phyloP scores from a whole-genome alignment of 2,329 filamentous ascomycete species.

The Ilyonectria mors-panacis region DNA sequence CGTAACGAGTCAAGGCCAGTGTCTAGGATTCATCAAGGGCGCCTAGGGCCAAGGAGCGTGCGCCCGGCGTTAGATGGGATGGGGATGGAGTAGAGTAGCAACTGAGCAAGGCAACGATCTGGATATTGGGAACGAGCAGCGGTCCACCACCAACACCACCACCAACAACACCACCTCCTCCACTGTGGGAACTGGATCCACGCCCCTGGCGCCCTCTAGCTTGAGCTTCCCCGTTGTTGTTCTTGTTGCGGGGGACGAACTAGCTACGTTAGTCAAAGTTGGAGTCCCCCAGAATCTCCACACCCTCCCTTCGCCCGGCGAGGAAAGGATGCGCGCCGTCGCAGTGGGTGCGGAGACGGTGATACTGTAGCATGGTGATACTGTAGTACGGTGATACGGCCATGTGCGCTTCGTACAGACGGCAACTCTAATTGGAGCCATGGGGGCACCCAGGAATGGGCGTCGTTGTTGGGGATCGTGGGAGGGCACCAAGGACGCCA shows the following conservation, averaged over 20 bases:
- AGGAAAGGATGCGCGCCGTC: constrained; percentile 32
- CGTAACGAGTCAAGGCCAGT: constrained; percentile 38
- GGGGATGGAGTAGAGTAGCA: background rate
- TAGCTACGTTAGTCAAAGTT: constrained; percentile 35
- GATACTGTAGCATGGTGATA: background rate
- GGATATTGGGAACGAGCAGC: background rate
- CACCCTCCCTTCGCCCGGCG: constrained; percentile 47
- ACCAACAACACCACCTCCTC: background rate
- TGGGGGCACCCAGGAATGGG: constrained; percentile 22
- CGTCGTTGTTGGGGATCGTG: constrained; percentile 28
- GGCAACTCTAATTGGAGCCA: constrained; percentile 28
- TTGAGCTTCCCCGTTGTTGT: constrained; percentile 35
- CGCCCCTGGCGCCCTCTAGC: constrained; percentile 16
- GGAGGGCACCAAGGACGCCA: constrained; percentile 4
- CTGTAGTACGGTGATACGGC: background rate
- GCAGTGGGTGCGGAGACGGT: constrained; percentile 31
- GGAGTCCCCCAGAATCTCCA: constrained; percentile 46
- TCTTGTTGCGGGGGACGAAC: constrained; percentile 43
- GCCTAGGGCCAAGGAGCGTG: constrained; percentile 16
- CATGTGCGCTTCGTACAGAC: background rate
- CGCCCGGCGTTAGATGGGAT: constrained; percentile 2
- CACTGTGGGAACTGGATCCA: constrained; percentile 26
- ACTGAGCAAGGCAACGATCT: background rate
- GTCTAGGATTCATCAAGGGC: constrained; percentile 38
- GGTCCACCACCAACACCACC: background rate